A percentile compares a stretch with the other conserved stretches of the same genome.
phyloP scores from a whole-genome alignment of 2,329 filamentous ascomycete species.

The Tolypocladium capitatum region DNA sequence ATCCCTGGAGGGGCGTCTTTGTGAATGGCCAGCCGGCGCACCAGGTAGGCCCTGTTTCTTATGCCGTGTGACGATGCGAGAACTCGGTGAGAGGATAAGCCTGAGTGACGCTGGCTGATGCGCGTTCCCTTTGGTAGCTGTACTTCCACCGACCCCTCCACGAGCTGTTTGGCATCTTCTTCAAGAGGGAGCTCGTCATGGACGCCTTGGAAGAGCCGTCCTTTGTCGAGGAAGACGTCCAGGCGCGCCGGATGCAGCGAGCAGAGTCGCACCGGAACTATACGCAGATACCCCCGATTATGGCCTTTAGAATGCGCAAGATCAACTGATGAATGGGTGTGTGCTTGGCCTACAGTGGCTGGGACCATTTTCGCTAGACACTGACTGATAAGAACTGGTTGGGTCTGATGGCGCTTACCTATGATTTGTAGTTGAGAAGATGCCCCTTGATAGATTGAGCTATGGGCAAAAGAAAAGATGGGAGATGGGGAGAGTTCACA shows the following conservation, averaged over 20 bases:
- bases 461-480: too few relatives aligned
- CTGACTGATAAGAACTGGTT: too few relatives aligned
- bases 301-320: constrained; percentile 8
- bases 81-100: background rate
- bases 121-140: constrained; percentile 9
- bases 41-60: constrained; percentile 16
- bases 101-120: background rate
- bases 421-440: too few relatives aligned
- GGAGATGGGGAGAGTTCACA: too few relatives aligned
- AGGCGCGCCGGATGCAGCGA: constrained; percentile 10
- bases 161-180: constrained; percentile 29
- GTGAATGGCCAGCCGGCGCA: constrained; percentile 16
- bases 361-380: background rate
- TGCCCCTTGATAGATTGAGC: too few relatives aligned
- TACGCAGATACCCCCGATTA: constrained; percentile 21
- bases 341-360: too few relatives aligned
- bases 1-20: constrained; percentile 23
- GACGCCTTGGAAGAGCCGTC: constrained; percentile 33
- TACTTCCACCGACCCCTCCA: constrained; percentile 32
- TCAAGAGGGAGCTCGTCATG: constrained; percentile 25
- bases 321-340: background rate
- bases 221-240: constrained; percentile 22
- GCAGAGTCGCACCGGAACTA: constrained; percentile 25
- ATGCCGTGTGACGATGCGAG: background rate
- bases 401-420: background rate